A percentile compares a stretch with the other conserved stretches of the same genome.
These are phyloP conservation scores for Larix kaempferi DNA, from an alignment of 75 land plant genomes.

Conservation along the genomic window DNA sequence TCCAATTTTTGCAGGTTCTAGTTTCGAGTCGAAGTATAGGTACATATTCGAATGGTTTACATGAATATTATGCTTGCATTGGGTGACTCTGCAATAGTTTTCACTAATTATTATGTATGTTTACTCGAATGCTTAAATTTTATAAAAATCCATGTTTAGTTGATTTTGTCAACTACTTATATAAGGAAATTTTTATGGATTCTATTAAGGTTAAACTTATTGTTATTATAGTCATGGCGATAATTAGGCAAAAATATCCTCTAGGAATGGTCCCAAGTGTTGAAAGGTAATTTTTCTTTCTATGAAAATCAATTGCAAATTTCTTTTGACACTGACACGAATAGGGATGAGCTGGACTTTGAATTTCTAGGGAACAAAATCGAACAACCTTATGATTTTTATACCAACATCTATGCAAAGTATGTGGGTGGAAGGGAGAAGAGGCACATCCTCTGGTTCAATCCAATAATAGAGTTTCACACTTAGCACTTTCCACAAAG, in stretches of 20 bases:
- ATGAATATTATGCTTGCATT: slow-evolving; percentile 85
- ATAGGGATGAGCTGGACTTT: slow-evolving; percentile 33
- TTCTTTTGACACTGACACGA: not conserved
- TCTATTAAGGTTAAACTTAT: not conserved
- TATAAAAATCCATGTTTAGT: not conserved
- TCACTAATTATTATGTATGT: slow-evolving; percentile 81
- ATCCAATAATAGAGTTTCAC: slow-evolving; percentile 77
- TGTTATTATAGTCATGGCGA: no score
- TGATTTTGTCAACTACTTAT: no score
- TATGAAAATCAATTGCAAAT: not conserved
- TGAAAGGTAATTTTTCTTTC: not conserved
- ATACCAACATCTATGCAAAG: slow-evolving; percentile 31
- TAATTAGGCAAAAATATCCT: no score
- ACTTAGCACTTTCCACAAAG: no score
- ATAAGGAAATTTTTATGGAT: not conserved
- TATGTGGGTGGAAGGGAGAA: slow-evolving; percentile 64
- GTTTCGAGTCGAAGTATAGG: slow-evolving; percentile 63
- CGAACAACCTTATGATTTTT: slow-evolving; percentile 26
- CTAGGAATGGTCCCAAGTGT: no score
- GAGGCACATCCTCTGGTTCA: slow-evolving; percentile 86
- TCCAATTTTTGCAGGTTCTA: slow-evolving; percentile 44
- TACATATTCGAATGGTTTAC: slow-evolving; percentile 81
- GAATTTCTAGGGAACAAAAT: slow-evolving; percentile 31
- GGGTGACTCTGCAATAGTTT: slow-evolving; percentile 80
- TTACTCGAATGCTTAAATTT: not conserved